phyloP scores from a whole-genome alignment of 257 asterid species.

The Capsicum rhomboideum region DNA sequence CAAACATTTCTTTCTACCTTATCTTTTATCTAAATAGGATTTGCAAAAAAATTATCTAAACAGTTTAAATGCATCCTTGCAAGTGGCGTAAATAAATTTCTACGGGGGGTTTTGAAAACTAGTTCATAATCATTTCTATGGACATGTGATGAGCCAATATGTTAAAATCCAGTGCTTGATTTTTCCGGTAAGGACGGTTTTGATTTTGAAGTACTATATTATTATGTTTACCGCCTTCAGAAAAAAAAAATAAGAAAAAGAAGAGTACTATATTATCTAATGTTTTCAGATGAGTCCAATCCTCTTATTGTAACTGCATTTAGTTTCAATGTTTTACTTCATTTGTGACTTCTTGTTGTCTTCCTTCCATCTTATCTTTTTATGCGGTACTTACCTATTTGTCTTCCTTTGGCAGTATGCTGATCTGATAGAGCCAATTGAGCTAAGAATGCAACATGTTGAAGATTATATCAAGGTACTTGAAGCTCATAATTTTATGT shows the following conservation, averaged over 20 bases:
- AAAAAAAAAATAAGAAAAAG: too few species aligned
- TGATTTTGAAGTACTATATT: background rate
- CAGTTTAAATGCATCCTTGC: background rate
- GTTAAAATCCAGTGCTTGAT: background rate
- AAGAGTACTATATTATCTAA: background rate
- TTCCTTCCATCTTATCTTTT: background rate
- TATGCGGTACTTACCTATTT: constrained; percentile 4
- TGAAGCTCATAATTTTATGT: background rate
- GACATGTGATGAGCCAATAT: background rate
- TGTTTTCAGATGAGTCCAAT: background rate
- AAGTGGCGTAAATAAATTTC: background rate
- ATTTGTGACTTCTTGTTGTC: background rate
- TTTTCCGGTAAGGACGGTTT: background rate
- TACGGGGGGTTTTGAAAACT: background rate
- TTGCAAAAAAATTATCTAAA: background rate
- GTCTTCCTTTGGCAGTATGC: constrained; percentile 45
- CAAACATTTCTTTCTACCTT: background rate
- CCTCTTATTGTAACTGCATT: background rate
- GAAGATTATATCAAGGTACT: constrained; percentile 70
- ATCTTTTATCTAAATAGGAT: background rate
- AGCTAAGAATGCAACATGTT: constrained; percentile 57
- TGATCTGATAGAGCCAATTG: constrained; percentile 62
- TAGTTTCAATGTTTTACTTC: background rate
- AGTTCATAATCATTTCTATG: background rate
- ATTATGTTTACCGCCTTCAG: background rate